phyloP scores from a whole-genome alignment of 495 filamentous ascomycete genomes.

The Penicillium egyptiacum region DNA sequence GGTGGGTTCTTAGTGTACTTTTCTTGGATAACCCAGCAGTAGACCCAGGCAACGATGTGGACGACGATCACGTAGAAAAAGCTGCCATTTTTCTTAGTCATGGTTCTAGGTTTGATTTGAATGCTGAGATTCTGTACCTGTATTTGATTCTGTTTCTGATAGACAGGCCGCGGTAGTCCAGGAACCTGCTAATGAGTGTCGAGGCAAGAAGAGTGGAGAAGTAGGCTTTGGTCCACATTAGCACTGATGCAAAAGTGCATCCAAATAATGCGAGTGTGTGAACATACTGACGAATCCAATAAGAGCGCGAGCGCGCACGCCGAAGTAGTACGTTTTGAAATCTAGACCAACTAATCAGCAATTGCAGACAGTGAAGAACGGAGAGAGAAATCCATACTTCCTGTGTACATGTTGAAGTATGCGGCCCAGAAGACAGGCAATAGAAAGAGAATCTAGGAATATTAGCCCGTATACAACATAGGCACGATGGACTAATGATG shows the following conservation, averaged over 20 bases:
- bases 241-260: background rate
- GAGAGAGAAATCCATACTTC: constrained; percentile 17
- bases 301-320: constrained; percentile 38
- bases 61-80: constrained; percentile 45
- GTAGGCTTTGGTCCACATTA: constrained; percentile 22
- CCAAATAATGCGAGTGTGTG: background rate
- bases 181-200: constrained; percentile 40
- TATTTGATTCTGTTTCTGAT: constrained; percentile 42
- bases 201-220: constrained; percentile 36
- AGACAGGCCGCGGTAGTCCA: constrained; percentile 41
- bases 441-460: constrained; percentile 28
- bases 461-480: background rate
- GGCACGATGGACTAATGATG: background rate
- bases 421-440: constrained; percentile 42
- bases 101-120: background rate
- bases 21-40: constrained; percentile 51
- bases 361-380: background rate
- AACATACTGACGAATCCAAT: constrained; percentile 38
- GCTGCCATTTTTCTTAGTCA: constrained; percentile 18
- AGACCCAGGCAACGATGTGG: constrained; percentile 47
- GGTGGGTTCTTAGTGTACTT: constrained; percentile 46
- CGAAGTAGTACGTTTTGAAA: constrained; percentile 41
- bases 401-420: constrained; percentile 41
- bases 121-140: constrained; percentile 20
- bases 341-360: constrained; percentile 20